Base-by-base conservation (phyloP, 495 filamentous ascomycete species). In the Lophium mytilinum region DNA sequence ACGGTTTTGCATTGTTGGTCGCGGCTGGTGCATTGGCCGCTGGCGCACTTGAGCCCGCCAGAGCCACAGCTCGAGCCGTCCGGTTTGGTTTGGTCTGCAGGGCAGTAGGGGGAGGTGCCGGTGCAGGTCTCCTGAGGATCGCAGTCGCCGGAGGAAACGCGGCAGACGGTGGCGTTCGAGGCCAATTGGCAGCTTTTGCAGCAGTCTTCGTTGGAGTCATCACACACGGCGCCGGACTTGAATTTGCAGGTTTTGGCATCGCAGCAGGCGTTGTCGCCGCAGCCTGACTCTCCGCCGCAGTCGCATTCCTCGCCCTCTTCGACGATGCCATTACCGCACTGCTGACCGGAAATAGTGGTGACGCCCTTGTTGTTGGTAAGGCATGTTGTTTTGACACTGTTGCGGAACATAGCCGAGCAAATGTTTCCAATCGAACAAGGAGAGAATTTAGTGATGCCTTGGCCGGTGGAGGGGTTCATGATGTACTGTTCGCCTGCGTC, bases 281-380 rank as follows among this genome's bases (percentile, higher is more conserved):
- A 98, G 41, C 79, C 80, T 34, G 73, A 71, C 7, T 69, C 68
- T 41, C 91, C 93, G 52, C 93, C 94, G 66, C 93, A 98, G 72
- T 98, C 93, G 71, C 93, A 98, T 14, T 98, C 87, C 71, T 98
- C 93, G 59, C 89, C 93, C 9, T 78, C 71, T 70, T 98, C 93
- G 40, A 98, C 94, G 58, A 98, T 97, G 45, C 93, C 93, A 70
- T 98, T 98, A 49, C 93, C 93, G 68, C 93, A 98, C 65, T 89
- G 83, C 56, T 84, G 85, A 62, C 86, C 87, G 0, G 83, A 87
- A 67, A 94, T 88, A n/a, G 87, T 92, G n/a, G 77, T 76, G 15
- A 98, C 83, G 56, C 85, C 85, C 60, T 81, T 80, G 72, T 98
- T 98, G 66, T 86, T 83, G 12, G 80, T 82, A 17, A 98, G 75